Conservation (phyloP, 495 filamentous ascomycete species). For the Neurospora africana region DNA sequence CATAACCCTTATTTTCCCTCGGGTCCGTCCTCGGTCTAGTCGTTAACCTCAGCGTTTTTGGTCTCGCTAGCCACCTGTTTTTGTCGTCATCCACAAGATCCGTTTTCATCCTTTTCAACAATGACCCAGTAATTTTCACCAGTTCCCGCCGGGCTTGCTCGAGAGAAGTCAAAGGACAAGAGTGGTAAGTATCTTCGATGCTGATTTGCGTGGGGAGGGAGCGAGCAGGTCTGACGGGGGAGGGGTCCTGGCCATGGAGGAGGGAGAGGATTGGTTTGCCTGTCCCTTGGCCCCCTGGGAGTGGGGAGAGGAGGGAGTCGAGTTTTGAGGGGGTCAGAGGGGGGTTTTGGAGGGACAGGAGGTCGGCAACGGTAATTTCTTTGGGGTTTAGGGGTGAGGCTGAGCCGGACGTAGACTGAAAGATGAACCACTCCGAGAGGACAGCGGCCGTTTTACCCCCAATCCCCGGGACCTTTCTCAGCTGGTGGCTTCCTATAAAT, state of each 20-base stretch:
- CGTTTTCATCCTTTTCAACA: slow-evolving; percentile 66
- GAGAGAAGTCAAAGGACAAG: slow-evolving; percentile 44
- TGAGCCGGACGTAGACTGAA: slow-evolving; percentile 18
- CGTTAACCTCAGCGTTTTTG: slow-evolving; percentile 62
- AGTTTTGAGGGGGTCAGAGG: slow-evolving; percentile 50
- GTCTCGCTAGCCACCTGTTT: slow-evolving; percentile 30
- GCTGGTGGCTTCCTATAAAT: slow-evolving; percentile 68
- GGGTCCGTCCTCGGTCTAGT: slow-evolving; percentile 50
- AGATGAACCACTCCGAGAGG: slow-evolving; percentile 52
- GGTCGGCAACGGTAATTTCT: slow-evolving; percentile 50
- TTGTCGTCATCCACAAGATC: slow-evolving; percentile 50
- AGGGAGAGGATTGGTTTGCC: slow-evolving; percentile 24
- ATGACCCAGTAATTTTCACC: slow-evolving; percentile 48
- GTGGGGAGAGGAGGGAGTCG: slow-evolving; percentile 55
- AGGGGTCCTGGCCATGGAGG: slow-evolving; percentile 51
- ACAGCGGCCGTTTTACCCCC: slow-evolving; percentile 67
- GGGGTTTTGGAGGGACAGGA: slow-evolving; percentile 41
- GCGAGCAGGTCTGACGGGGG: slow-evolving; percentile 58
- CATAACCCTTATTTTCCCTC: slow-evolving; percentile 14
- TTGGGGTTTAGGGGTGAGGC: slow-evolving; percentile 28
- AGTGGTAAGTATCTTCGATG: slow-evolving; percentile 77
- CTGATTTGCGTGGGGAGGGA: slow-evolving; percentile 79
- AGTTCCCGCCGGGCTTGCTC: slow-evolving; percentile 53
- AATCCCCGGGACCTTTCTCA: slow-evolving; percentile 79
- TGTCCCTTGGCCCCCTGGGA: slow-evolving; percentile 45